These are phyloP conservation scores for Ascochyta lentis DNA, from an alignment of 2,329 filamentous ascomycete species.

Conservation along the genomic window DNA sequence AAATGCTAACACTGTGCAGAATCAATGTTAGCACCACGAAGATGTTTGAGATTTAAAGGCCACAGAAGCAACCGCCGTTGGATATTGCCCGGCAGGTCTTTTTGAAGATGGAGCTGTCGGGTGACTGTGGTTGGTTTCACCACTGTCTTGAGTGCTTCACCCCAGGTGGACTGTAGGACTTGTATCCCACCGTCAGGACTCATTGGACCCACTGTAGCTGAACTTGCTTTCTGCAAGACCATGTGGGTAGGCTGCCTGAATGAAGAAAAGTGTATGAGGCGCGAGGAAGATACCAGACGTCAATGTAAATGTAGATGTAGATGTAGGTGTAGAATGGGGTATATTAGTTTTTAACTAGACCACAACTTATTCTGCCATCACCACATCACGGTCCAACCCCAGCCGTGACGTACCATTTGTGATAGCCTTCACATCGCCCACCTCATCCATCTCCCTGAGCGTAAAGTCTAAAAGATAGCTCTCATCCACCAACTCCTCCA, in stretches of 20 bases:
- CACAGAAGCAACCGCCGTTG: background rate
- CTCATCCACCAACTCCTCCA: constrained; percentile 91
- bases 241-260: background rate
- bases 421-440: constrained; percentile 46
- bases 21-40: constrained; percentile 72
- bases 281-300: background rate
- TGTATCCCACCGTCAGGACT: background rate
- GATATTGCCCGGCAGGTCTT: background rate
- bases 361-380: constrained; percentile 39
- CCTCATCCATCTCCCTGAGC: constrained; percentile 86
- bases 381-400: constrained; percentile 34
- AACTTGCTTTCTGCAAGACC: background rate
- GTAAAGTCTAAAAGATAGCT: constrained; percentile 95
- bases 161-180: background rate
- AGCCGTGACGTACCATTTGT: constrained; percentile 34
- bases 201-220: background rate
- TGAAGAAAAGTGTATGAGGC: background rate
- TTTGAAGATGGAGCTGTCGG: background rate
- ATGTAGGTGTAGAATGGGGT: constrained; percentile 16
- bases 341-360: constrained; percentile 7
- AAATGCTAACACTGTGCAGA: constrained; percentile 38
- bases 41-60: constrained; percentile 53
- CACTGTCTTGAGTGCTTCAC: background rate
- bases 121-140: background rate
- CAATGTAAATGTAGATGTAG: background rate